Conservation (phyloP, 2,329 filamentous ascomycete genomes). For the Aspergillus flavus region DNA sequence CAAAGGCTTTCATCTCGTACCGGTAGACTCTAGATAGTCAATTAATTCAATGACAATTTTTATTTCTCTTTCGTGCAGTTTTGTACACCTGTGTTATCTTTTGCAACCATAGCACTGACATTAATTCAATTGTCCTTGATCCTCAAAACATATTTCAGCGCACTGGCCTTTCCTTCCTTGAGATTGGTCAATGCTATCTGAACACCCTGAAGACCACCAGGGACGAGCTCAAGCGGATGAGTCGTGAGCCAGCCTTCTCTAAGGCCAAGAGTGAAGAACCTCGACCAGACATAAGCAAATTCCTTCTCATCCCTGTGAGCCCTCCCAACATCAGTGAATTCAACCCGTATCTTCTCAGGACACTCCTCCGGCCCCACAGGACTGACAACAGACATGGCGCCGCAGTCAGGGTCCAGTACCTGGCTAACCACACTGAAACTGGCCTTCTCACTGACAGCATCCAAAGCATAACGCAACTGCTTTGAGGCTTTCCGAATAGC, state of each 20-base stretch:
- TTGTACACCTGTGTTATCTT: neutral
- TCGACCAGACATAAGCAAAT: constrained; percentile 47
- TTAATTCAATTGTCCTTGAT: neutral
- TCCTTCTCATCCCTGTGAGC: neutral
- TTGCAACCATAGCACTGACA: neutral
- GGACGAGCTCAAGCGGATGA: constrained; percentile 52
- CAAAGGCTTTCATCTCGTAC: neutral
- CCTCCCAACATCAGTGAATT: constrained; percentile 1
- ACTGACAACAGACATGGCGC: neutral
- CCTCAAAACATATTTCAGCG: constrained; percentile 61
- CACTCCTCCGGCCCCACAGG: neutral
- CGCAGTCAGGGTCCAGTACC: neutral
- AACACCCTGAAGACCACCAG: constrained; percentile 57
- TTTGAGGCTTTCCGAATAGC: neutral
- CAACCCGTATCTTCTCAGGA: neutral
- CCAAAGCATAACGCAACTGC: neutral
- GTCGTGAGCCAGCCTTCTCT: constrained; percentile 50
- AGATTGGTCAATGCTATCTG: constrained; percentile 56
- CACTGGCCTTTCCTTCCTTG: constrained; percentile 62
- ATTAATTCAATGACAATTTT: neutral
- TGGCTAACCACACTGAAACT: neutral
- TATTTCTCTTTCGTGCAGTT: neutral
- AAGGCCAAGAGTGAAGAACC: constrained; percentile 48
- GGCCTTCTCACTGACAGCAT: neutral
- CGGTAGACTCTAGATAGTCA: neutral